Evolutionary conservation across 1,284 basidiomycete genomes (phyloP).

Genomic region (Apiotrichum sp.): DNA sequence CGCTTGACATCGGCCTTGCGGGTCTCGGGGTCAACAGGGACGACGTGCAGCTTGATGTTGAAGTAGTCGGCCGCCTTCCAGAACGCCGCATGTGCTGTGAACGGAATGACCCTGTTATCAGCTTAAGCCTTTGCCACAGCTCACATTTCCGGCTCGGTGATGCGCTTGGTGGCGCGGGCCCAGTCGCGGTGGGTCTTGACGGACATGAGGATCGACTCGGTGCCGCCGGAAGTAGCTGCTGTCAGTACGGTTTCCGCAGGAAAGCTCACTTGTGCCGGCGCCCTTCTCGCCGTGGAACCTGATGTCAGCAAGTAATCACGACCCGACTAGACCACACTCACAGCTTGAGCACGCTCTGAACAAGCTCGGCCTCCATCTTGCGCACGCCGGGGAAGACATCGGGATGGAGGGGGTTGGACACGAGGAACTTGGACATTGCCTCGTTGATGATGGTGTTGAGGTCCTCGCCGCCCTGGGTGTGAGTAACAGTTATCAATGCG

Average conservation of each 20-base stretch:
- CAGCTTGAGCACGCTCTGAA: conserved; percentile 84
- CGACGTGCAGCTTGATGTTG: conserved; percentile 81
- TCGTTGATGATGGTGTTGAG: conserved; percentile 53
- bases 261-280: conserved; percentile 63
- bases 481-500: no score
- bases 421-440: conserved; percentile 46
- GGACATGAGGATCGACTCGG: conserved; percentile 81
- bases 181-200: conserved; percentile 92
- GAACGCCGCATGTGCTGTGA: conserved; percentile 89
- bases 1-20: conserved; percentile 72
- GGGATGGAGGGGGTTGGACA: conserved; percentile 83
- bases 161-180: conserved; percentile 76
- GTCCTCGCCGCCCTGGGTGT: conserved; percentile 69
- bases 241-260: background rate
- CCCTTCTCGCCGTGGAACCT: conserved; percentile 75
- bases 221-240: conserved; percentile 80
- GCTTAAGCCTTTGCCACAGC: conserved; percentile 26
- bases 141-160: conserved; percentile 87
- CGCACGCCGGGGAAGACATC: conserved; percentile 86
- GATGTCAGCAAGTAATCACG: background rate
- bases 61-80: conserved; percentile 89
- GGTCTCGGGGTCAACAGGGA: conserved; percentile 77
- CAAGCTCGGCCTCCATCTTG: conserved; percentile 97
- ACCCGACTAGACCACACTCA: conserved; percentile 17
- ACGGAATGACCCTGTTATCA: conserved; percentile 61